Conservation (phyloP, 441 rosid species). For the Sinapis alba region DNA sequence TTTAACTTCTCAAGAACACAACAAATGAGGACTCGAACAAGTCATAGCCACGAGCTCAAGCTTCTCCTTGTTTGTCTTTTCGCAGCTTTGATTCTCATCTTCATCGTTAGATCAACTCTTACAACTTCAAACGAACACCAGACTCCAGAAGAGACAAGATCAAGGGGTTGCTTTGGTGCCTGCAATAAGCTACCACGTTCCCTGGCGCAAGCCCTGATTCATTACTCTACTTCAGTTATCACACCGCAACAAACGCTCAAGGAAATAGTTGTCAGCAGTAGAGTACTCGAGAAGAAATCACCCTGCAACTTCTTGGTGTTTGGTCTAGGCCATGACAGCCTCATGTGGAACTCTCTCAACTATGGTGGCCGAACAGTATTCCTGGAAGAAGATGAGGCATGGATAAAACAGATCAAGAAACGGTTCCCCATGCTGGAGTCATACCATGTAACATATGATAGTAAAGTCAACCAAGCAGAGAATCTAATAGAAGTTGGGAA, state of each 20-base stretch:
- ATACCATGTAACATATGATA: conserved; percentile 73
- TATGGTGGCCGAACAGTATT: conserved; percentile 87
- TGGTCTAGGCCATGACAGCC: conserved; percentile 90
- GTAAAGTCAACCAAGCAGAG: conserved; percentile 76
- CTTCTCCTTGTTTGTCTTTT: conserved; percentile 63
- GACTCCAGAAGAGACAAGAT: conserved; percentile 21
- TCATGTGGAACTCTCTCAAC: conserved; percentile 92
- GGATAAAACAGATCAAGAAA: conserved; percentile 77
- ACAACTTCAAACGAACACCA: conserved; percentile 45
- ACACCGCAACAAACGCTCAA: conserved; percentile 1
- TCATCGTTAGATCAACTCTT: conserved; percentile 59
- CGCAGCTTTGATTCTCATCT: conserved; percentile 58
- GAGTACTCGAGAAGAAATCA: conserved; percentile 51
- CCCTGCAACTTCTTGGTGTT: conserved; percentile 94
- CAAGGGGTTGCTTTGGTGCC: conserved; percentile 44
- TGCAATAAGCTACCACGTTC: conserved; percentile 65
- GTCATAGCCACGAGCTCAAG: conserved; percentile 54
- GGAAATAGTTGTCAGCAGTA: background rate
- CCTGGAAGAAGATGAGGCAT: conserved; percentile 81
- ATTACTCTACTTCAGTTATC: background rate
- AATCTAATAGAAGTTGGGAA: conserved; percentile 73
- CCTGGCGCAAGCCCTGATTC: conserved; percentile 45
- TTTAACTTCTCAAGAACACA: background rate
- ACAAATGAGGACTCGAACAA: conserved; percentile 65
- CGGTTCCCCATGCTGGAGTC: conserved; percentile 78